A percentile compares a stretch with the other conserved stretches of the same genome.
Conservation (phyloP, 148 eudicot species). For the Camellia sinensis region DNA sequence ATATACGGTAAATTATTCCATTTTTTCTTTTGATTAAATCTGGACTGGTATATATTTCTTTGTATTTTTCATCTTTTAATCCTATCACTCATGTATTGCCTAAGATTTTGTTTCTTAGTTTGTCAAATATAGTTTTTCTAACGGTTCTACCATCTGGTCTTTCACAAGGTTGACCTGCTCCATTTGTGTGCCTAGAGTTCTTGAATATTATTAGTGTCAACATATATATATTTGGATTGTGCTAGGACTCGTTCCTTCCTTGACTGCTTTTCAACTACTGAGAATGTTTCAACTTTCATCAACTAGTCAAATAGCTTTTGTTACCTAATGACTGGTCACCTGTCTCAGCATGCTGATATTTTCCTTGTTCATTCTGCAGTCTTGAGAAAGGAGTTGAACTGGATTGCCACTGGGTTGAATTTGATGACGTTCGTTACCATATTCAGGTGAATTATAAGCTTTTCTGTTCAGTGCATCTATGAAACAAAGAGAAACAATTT, state of each 20-base stretch:
- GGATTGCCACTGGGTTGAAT: constrained; percentile 92
- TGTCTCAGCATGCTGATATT: constrained; percentile 11
- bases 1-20: background rate
- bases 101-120: background rate
- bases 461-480: background rate
- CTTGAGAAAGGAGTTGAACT: constrained; percentile 88
- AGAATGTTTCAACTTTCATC: background rate
- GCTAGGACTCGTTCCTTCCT: background rate
- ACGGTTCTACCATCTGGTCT: background rate
- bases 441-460: constrained; percentile 55
- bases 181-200: background rate
- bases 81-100: background rate
- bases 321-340: background rate
- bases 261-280: constrained; percentile 1
- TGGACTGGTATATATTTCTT: background rate
- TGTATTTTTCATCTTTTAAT: background rate
- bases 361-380: constrained; percentile 36
- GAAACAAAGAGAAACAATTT: background rate
- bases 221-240: background rate
- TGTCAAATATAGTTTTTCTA: background rate
- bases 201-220: background rate
- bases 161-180: background rate
- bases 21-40: background rate
- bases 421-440: constrained; percentile 89
- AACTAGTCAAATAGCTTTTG: background rate